Evolutionary conservation across 2,329 filamentous ascomycete genomes (phyloP), one percentile per base, ranked within the genome.

Genomic region (Hymenoscyphus infarciens): DNA sequence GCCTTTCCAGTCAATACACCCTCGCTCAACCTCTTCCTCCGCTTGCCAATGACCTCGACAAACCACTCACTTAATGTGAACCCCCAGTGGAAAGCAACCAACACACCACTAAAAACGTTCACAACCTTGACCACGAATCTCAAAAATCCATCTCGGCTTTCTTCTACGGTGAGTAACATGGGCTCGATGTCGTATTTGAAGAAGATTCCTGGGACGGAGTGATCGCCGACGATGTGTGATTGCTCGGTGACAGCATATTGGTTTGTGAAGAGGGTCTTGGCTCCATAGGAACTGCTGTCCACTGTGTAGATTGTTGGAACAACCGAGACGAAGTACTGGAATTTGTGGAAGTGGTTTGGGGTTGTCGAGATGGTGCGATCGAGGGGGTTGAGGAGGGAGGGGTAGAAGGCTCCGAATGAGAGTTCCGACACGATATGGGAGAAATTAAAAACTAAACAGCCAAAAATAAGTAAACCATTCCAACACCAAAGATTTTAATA

Each of bases 131-230:
- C 83, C 54, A 93, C 65, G 70, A 99, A 85, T 27, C 83, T 81
- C 67, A 97, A 77, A 63, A 97, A 80, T 53, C 90, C 83, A 62
- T 88, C 87, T 73, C 92, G 86, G 72, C 87, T 86, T 79, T 98
- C 94, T 65, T 89, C 88, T 52, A 99, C 88, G 31, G 89, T 88
- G 60, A 99, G 81, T 75, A 95, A 80, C 71, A 99, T 93, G 1
- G 95, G 95, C 81, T 99, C 95, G 70, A 99, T 97, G 75, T 98
- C 94, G 78, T 96, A 99, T 80, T 98, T 99, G 83, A 99, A 91
- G 75, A 98, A 99, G 66, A 99, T 87, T 35, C 95, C 95, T 0
- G 95, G 95, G 0, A 97, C 85, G 63, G 80, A 79, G 69, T 81
- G 86, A 71, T 96, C 89, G 61, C 82, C 80, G 52, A 96, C 83